Evolutionary conservation across 306 rosid genomes (phyloP).

Genomic region (Arachis stenosperma): DNA sequence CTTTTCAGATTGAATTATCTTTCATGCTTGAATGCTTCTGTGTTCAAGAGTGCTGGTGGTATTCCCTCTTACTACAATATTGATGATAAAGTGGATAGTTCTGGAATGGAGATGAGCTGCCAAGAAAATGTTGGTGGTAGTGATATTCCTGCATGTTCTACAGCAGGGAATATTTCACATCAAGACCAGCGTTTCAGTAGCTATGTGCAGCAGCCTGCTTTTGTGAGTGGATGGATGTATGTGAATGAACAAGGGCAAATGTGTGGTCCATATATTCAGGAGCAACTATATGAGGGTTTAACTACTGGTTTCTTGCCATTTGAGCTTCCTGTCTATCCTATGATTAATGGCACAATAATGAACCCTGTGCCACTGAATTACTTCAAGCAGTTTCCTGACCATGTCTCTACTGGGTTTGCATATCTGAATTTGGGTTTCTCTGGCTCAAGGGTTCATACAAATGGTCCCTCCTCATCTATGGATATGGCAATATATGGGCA

Average conservation of each 20-base stretch:
- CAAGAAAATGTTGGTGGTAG: constrained; percentile 56
- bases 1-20: constrained; percentile 6
- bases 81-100: constrained; percentile 50
- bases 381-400: constrained; percentile 90
- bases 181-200: constrained; percentile 52
- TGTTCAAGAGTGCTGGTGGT: constrained; percentile 45
- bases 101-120: constrained; percentile 68
- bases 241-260: constrained; percentile 84
- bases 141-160: constrained; percentile 48
- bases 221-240: constrained; percentile 96
- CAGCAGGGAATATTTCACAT: constrained; percentile 48
- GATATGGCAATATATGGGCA: constrained; percentile 42
- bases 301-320: constrained; percentile 88
- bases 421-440: constrained; percentile 55
- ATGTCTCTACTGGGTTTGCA: constrained; percentile 82
- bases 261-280: constrained; percentile 95
- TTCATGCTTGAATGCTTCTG: constrained; percentile 30
- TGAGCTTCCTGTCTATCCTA: constrained; percentile 90
- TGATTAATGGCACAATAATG: constrained; percentile 64
- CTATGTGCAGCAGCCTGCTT: constrained; percentile 53
- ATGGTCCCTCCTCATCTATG: constrained; percentile 46
- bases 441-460: constrained; percentile 41
- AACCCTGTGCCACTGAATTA: constrained; percentile 87
- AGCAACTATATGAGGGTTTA: constrained; percentile 84
- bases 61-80: constrained; percentile 45